Percentiles rank a stretch among this genome's conserved stretches.
phyloP scores from a whole-genome alignment of 179 eudicot species.

The Heliamphora pulchella region DNA sequence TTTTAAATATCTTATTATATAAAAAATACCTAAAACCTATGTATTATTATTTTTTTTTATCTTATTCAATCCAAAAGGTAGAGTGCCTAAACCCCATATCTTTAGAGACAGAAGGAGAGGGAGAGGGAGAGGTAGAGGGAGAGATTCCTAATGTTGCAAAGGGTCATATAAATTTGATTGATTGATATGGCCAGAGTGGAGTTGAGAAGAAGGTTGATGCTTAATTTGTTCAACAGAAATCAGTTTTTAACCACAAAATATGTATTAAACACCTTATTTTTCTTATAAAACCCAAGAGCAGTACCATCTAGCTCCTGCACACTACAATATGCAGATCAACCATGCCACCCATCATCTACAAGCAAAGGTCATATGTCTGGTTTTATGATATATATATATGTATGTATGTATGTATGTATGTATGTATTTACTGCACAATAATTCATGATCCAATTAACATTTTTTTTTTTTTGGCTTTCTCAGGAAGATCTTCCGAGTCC shows the following conservation, averaged over 20 bases:
- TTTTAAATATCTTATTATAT: too few relatives aligned
- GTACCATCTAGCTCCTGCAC: neutral
- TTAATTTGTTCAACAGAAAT: neutral
- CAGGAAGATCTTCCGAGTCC: slow-evolving; percentile 71
- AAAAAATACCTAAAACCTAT: too few relatives aligned
- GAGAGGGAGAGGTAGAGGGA: too few relatives aligned
- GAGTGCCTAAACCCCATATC: neutral
- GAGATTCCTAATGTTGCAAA: neutral
- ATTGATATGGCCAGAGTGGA: too few relatives aligned
- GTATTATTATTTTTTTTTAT: too few relatives aligned
- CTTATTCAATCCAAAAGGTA: neutral
- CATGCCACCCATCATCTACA: neutral
- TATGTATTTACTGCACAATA: too few relatives aligned
- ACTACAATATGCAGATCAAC: neutral
- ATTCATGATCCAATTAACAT: slow-evolving; percentile 1
- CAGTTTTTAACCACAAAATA: neutral
- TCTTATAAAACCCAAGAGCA: neutral
- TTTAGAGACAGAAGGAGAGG: neutral
- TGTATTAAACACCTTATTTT: neutral
- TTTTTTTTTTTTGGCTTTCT: slow-evolving; percentile 14
- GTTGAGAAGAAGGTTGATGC: neutral
- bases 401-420: neutral
- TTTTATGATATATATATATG: neutral
- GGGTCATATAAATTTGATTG: neutral
- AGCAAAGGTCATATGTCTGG: neutral